These are phyloP conservation scores for Boletus semigastroideus DNA, from an alignment of 1,284 basidiomycete genomes.

Conservation along the genomic window DNA sequence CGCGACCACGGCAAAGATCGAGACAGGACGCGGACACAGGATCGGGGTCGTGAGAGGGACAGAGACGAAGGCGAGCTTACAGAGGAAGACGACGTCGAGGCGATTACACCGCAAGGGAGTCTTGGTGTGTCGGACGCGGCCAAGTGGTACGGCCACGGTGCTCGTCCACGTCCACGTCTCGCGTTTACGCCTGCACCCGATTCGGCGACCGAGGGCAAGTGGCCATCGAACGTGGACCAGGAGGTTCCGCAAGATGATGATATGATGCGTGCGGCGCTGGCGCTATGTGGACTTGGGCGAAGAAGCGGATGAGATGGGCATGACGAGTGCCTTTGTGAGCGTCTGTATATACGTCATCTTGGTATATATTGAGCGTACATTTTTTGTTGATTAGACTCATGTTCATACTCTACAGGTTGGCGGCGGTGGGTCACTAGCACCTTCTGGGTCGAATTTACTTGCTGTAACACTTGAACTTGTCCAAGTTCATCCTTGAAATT, in stretches of 20 bases:
- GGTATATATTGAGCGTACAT: neutral
- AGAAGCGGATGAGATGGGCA: slow-evolving; percentile 15
- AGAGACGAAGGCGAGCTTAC: slow-evolving; percentile 12
- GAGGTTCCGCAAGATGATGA: slow-evolving; percentile 51
- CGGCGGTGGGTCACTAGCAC: no score
- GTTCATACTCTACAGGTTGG: no score
- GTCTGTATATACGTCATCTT: neutral
- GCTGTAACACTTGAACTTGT: no score
- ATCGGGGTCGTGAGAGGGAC: slow-evolving; percentile 1
- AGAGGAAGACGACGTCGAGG: slow-evolving; percentile 40
- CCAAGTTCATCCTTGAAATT: no score
- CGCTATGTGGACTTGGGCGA: slow-evolving; percentile 57
- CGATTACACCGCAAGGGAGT: slow-evolving; percentile 41
- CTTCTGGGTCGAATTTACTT: no score
- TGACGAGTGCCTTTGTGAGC: neutral
- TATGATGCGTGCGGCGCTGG: slow-evolving; percentile 61
- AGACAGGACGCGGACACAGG: neutral
- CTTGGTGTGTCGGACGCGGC: slow-evolving; percentile 16
- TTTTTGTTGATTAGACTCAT: neutral
- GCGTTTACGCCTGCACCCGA: neutral
- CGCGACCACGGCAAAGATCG: neutral
- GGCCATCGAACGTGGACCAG: slow-evolving; percentile 19
- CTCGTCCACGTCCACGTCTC: neutral
- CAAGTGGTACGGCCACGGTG: neutral
- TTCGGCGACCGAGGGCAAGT: neutral